These are phyloP conservation scores for Trichoderma arundinaceum DNA, from an alignment of 2,329 filamentous ascomycete genomes.

Conservation along the genomic window DNA sequence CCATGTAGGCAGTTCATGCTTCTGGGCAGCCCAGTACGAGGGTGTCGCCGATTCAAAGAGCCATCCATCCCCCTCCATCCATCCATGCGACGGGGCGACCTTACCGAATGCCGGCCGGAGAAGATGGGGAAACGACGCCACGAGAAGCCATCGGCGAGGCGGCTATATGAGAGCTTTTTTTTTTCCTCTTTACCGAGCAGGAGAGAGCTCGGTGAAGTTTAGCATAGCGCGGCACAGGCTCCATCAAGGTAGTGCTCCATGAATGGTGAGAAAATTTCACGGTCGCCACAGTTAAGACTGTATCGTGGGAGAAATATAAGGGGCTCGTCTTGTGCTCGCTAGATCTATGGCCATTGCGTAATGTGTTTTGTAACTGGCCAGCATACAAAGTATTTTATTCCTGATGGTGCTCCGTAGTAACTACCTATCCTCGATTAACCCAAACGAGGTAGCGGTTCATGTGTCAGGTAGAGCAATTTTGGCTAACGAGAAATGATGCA, in stretches of 20 bases:
- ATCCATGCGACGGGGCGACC: conserved; percentile 14
- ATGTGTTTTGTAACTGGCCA: conserved; percentile 2
- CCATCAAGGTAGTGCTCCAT: neutral
- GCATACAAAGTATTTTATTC: conserved; percentile 4
- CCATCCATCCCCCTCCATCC: neutral
- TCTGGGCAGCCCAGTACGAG: conserved; percentile 3
- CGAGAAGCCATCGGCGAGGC: neutral
- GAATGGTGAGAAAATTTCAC: neutral
- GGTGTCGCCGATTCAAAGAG: conserved; percentile 5
- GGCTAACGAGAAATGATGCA: neutral
- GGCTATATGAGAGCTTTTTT: neutral
- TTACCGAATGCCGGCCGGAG: conserved; percentile 18
- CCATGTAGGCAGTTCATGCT: conserved; percentile 8
- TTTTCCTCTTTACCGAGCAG: conserved; percentile 5
- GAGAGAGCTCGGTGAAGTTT: neutral
- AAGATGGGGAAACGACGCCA: neutral
- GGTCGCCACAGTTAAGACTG: conserved; percentile 2
- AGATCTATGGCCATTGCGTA: conserved; percentile 9
- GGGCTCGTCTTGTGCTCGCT: neutral
- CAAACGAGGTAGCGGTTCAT: conserved; percentile 6
- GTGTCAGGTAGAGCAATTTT: conserved; percentile 7
- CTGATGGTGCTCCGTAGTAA: neutral
- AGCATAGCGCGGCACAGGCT: neutral
- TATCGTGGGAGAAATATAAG: neutral
- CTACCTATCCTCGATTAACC: neutral